Evolutionary conservation across 1,284 basidiomycete genomes (phyloP), one percentile per base, ranked within the genome.

Genomic region (Rhodotorula sp.): DNA sequence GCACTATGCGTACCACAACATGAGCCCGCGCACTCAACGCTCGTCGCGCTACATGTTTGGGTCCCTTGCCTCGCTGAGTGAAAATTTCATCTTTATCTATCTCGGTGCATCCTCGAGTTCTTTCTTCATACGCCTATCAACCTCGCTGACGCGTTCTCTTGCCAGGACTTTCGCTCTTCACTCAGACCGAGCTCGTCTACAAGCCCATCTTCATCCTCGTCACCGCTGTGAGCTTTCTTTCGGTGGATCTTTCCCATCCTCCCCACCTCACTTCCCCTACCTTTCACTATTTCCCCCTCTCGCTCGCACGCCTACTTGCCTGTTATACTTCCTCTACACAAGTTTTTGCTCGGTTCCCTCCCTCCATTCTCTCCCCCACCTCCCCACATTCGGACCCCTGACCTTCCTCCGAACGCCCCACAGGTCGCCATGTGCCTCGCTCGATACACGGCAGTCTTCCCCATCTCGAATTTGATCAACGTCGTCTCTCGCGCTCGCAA

Each of bases 61-160:
- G 5, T 91, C 91, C 0, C 88, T 97, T 60, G 93, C 95, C 0
- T 91, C 94, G 79, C 87, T 99, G 31, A 93, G 92, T 34, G 97
- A 99, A 83, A 99, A 99, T 82, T 99, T 99, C 81, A 98, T 99
- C 82, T 99, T 99, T 84, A 95, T 99, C 80, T 99, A 99, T 82
- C 90, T 99, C 73, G 97, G 97, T 58, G 34, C 54, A 28, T 26
- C 26, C 1, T 14, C 12, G 10, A 34, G 34, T 28, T 18, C 26
- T 28, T 31, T 16, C 10, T 16, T 55, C 6, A 14, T 16, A 16
- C n/a, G 3, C 10, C 54, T 2, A 55, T n/a, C n/a, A 18, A 15
- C 5, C 12, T 3, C 8, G 28, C 54, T 55, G 54, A 55, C 54
- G 54, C 3, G 16, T 28, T 55, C 54, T 26, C 14, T 6, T 34